Evolutionary conservation across 2,329 filamentous ascomycete genomes (phyloP).

Genomic region (Fusarium penzigii): DNA sequence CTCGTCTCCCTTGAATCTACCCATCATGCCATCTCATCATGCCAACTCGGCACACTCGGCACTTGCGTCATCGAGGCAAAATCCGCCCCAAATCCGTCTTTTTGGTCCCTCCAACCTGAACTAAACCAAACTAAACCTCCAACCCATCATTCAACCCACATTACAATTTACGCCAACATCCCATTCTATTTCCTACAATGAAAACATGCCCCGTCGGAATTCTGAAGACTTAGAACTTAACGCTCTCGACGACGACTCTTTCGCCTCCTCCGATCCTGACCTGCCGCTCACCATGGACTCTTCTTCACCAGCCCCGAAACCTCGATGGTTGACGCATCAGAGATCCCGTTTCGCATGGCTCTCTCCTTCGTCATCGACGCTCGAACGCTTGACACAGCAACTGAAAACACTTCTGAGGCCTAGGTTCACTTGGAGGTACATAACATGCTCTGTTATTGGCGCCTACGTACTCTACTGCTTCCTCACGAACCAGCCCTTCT

Average conservation of each 20-base stretch:
- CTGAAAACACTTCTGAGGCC: conserved; percentile 29
- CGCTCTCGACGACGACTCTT: conserved; percentile 4
- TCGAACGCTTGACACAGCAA: conserved; percentile 7
- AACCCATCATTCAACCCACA: neutral
- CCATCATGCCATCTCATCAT: neutral
- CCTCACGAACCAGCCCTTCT: conserved; percentile 41
- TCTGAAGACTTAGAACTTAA: conserved; percentile 13
- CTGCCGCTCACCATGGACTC: conserved; percentile 18
- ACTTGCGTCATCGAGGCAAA: conserved; percentile 2
- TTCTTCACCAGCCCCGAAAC: conserved; percentile 11
- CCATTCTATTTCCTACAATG: neutral
- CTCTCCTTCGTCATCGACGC: conserved; percentile 10
- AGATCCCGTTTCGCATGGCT: conserved; percentile 12
- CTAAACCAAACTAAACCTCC: neutral
- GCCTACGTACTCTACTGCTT: conserved; percentile 43
- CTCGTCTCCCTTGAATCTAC: neutral
- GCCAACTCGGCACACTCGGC: neutral
- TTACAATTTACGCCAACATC: neutral
- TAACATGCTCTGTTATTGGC: conserved; percentile 29
- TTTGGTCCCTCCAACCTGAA: neutral
- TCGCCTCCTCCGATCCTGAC: conserved; percentile 15
- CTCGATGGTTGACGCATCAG: conserved; percentile 25
- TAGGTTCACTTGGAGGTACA: conserved; percentile 37
- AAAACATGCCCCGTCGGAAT: conserved; percentile 11
- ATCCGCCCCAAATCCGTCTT: neutral